Evolutionary conservation across 805 yeast genomes (phyloP).

Genomic region (Teunomyces gatunensis): DNA sequence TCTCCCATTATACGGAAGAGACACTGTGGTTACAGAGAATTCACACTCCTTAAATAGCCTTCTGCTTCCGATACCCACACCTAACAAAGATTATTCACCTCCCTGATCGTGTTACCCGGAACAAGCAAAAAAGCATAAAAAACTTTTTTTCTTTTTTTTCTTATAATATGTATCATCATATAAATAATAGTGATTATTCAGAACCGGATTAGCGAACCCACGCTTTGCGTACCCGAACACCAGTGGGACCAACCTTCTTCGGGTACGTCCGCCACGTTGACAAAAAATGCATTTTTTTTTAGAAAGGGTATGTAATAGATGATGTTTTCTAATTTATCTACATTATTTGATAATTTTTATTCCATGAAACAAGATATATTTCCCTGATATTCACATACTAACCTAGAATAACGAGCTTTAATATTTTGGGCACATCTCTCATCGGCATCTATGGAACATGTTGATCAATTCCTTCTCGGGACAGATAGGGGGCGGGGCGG

Average conservation of each 20-base stretch:
- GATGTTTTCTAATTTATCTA: conserved; percentile 13
- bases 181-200: background rate
- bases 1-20: background rate
- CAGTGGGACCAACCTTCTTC: background rate
- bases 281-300: background rate
- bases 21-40: background rate
- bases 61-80: background rate
- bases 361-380: conserved; percentile 2
- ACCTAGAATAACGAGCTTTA: background rate
- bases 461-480: background rate
- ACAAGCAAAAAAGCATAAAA: background rate
- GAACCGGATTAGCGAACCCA: background rate
- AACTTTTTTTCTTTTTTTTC: background rate
- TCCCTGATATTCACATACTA: conserved; percentile 2
- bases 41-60: background rate
- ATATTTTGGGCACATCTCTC: background rate
- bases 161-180: background rate
- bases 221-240: background rate
- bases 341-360: conserved; percentile 13
- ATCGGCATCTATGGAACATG: background rate
- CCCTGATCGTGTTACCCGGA: conserved; percentile 2
- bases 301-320: background rate
- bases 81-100: background rate
- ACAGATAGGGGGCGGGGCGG: too few relatives aligned
- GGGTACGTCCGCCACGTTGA: background rate